Conservation (phyloP, 2,329 filamentous ascomycete genomes). For the Arthrobotrys entomopaga region DNA sequence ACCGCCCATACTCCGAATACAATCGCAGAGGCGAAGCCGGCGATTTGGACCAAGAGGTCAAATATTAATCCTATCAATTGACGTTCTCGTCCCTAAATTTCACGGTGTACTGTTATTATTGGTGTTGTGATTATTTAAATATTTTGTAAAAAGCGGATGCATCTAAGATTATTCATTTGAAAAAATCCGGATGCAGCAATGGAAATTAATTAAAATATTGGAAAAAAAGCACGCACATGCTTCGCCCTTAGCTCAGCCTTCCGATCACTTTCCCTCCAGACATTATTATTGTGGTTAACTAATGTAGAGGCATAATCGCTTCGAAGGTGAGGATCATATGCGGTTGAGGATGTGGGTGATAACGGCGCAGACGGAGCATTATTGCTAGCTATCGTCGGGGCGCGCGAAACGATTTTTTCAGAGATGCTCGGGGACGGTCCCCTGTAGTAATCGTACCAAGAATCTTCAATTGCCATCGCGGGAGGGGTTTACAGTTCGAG, state of each 20-base stretch:
- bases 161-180: too few relatives aligned
- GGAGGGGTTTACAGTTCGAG: background rate
- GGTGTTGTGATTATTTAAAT: too few relatives aligned
- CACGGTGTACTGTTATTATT: background rate
- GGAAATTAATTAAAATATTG: constrained; percentile 1
- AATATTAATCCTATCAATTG: constrained; percentile 37
- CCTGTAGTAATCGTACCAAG: constrained; percentile 52
- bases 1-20: constrained; percentile 54
- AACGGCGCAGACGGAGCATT: constrained; percentile 28
- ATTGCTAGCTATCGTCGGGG: constrained; percentile 21
- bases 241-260: constrained; percentile 38
- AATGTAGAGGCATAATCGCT: constrained; percentile 38
- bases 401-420: constrained; percentile 20
- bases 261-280: constrained; percentile 36
- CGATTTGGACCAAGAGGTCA: constrained; percentile 42
- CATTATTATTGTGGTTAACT: constrained; percentile 17
- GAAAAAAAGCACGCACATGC: constrained; percentile 31
- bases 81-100: constrained; percentile 43
- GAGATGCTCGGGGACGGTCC: constrained; percentile 34
- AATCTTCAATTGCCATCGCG: constrained; percentile 48
- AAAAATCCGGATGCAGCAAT: background rate
- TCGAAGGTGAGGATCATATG: constrained; percentile 28
- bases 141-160: too few relatives aligned
- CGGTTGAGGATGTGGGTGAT: constrained; percentile 36
- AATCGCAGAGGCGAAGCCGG: constrained; percentile 47